Evolutionary conservation across 164 flowering plant species (phyloP).

Genomic region (Tetracentron sinense): DNA sequence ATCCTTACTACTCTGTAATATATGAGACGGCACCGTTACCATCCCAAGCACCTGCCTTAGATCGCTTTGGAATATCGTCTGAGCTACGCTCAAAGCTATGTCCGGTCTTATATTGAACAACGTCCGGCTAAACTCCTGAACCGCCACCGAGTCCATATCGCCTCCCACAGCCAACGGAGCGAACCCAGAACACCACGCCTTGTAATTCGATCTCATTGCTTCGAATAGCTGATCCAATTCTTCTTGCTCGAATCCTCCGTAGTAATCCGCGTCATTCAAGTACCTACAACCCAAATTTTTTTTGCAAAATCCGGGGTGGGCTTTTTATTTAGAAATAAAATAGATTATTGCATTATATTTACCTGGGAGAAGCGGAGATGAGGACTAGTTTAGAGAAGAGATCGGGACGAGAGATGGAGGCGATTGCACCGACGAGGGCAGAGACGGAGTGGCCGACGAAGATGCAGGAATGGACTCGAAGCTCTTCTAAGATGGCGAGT

Average conservation of each 20-base stretch:
- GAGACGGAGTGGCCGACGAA: conserved; percentile 92
- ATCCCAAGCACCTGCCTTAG: conserved; percentile 22
- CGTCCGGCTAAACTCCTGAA: conserved; percentile 55
- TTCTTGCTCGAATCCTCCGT: conserved; percentile 65
- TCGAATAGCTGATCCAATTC: conserved; percentile 54
- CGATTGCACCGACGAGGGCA: conserved; percentile 61
- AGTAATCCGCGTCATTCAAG: conserved; percentile 54
- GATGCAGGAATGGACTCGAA: conserved; percentile 54
- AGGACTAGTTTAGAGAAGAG: conserved; percentile 76
- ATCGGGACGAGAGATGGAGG: conserved; percentile 83
- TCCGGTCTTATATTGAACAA: conserved; percentile 52
- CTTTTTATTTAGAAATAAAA: too few species aligned
- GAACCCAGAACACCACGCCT: conserved; percentile 64
- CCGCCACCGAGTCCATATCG: conserved; percentile 46
- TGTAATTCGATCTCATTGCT: conserved; percentile 58
- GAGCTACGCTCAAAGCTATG: conserved; percentile 41
- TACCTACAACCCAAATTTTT: conserved; percentile 44
- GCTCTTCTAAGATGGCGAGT: conserved; percentile 57
- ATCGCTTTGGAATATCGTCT: conserved; percentile 41
- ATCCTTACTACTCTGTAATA: conserved; percentile 47
- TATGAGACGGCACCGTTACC: conserved; percentile 47
- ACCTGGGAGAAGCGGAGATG: conserved; percentile 84
- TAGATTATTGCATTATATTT: neutral
- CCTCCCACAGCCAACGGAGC: conserved; percentile 58
- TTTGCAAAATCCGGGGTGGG: too few species aligned